A percentile compares a stretch with the other conserved stretches of the same genome.
Evolutionary conservation across 768 basidiomycete genomes (phyloP).

Genomic region (Leccinum disarticulatum): DNA sequence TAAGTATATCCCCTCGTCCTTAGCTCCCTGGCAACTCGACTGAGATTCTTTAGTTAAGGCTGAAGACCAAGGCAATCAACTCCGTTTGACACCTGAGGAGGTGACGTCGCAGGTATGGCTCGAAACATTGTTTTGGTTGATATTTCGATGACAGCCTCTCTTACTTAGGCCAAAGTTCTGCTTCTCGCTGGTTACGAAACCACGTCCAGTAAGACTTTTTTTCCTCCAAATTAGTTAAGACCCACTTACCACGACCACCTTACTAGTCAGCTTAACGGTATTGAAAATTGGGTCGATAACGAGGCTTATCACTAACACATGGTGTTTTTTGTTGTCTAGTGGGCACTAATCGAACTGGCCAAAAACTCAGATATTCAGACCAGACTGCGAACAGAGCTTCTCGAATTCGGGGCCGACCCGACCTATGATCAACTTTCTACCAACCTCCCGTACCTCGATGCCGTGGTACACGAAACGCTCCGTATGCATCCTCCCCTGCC

Average conservation of each 20-base stretch:
- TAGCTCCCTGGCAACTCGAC: neutral
- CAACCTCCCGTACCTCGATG: conserved; percentile 55
- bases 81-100: conserved; percentile 41
- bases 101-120: conserved; percentile 34
- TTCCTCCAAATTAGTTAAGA: neutral
- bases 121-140: neutral
- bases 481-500: conserved; percentile 43
- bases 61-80: conserved; percentile 28
- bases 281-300: neutral
- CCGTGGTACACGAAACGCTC: conserved; percentile 46
- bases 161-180: conserved; percentile 36
- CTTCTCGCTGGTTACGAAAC: conserved; percentile 43
- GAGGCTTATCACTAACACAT: neutral
- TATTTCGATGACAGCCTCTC: neutral
- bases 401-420: conserved; percentile 45
- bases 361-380: conserved; percentile 44
- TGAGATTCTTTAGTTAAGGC: conserved; percentile 35
- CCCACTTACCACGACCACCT: neutral
- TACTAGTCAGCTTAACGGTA: conserved; percentile 16
- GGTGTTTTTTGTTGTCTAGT: conserved; percentile 20
- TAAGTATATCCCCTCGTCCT: conserved; percentile 26
- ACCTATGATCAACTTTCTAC: conserved; percentile 53
- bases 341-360: conserved; percentile 59
- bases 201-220: conserved; percentile 32
- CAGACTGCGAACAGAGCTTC: conserved; percentile 51